Conservation (phyloP, 2,329 filamentous ascomycete species). For the Alternaria brassicae region DNA sequence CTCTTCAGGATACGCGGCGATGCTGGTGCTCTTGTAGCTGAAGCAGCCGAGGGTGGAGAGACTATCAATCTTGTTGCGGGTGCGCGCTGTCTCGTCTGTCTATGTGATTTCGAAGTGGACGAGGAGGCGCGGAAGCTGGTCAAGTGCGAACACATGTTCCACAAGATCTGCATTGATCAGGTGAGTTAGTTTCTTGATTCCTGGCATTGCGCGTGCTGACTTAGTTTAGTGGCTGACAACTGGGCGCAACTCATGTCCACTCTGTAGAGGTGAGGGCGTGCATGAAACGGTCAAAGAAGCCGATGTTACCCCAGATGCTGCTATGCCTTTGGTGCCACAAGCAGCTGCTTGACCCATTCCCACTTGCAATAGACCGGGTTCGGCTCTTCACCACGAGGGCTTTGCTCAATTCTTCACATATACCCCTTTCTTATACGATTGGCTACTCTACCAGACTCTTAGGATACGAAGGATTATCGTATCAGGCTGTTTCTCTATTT, state of each 20-base stretch:
- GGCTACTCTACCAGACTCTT: slow-evolving; percentile 6
- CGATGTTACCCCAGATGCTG: slow-evolving; percentile 18
- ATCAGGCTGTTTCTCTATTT: slow-evolving; percentile 9
- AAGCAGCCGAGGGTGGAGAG: slow-evolving; percentile 52
- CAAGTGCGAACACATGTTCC: slow-evolving; percentile 71
- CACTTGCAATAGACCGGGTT: neutral
- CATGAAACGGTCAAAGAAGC: slow-evolving; percentile 53
- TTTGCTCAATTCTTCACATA: slow-evolving; percentile 21
- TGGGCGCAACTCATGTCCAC: slow-evolving; percentile 68
- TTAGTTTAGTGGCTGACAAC: slow-evolving; percentile 69
- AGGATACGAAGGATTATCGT: slow-evolving; percentile 13
- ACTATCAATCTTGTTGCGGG: slow-evolving; percentile 41
- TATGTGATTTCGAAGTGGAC: slow-evolving; percentile 68
- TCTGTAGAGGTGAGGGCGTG: slow-evolving; percentile 66
- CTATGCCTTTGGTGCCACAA: slow-evolving; percentile 15
- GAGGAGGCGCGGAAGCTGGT: slow-evolving; percentile 67
- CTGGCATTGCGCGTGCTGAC: slow-evolving; percentile 15
- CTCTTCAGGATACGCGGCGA: slow-evolving; percentile 61
- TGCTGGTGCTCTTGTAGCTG: slow-evolving; percentile 54
- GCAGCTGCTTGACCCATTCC: slow-evolving; percentile 10
- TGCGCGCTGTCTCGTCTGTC: slow-evolving; percentile 70
- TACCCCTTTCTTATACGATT: slow-evolving; percentile 21
- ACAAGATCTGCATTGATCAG: slow-evolving; percentile 74
- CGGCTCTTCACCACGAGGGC: neutral
- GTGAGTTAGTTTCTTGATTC: slow-evolving; percentile 51